Base-by-base conservation (phyloP, 176 grass and related monocot species). In the Eragrostis curvula region DNA sequence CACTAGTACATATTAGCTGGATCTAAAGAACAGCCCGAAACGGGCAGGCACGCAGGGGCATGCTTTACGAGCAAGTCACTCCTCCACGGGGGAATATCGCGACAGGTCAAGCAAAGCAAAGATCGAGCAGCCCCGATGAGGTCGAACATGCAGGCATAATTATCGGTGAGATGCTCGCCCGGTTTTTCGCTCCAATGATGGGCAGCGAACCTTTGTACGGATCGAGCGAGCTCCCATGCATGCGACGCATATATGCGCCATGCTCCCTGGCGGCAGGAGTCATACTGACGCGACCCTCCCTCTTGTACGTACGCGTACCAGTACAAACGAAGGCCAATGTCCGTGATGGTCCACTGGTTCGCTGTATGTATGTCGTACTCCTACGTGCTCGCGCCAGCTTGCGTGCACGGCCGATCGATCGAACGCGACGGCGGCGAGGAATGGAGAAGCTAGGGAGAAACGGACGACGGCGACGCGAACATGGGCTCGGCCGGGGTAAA, bases 51-150 rank as follows among this genome's bases (percentile, higher is more conserved):
- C n/a, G n/a, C n/a, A n/a, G n/a, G n/a, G 3, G 21, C 84, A 83
- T 76, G 56, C 87, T 85, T 89, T 85, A 12, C 0, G 36, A 27
- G 27, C 82, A 89, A 85, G 87, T 80, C 17, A 79, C 68, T 29
- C 21, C 68, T 29, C 21, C n/a, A 53, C 13, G 2, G 28, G 20
- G 43, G 51, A 70, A 61, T 49, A 52, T 29, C 48, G 18, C n/a
- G 71, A 82, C 63, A 82, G 71, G 49, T 60, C 7, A 28, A 3
- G 32, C 32, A 36, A 36, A 36, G 32, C 32, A 36, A 36, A 36
- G 32, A n/a, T n/a, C n/a, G 42, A 16, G 45, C 46, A 16, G 10
- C 7, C 23, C 15, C 9, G 71, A 61, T 61, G 10, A 61, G 81
- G 5, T 42, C 5, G 43, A 85, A 63, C 81, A 84, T 62, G 87